These are phyloP conservation scores for Favolaschia claudopus DNA, from an alignment of 768 basidiomycete genomes.

Conservation along the genomic window DNA sequence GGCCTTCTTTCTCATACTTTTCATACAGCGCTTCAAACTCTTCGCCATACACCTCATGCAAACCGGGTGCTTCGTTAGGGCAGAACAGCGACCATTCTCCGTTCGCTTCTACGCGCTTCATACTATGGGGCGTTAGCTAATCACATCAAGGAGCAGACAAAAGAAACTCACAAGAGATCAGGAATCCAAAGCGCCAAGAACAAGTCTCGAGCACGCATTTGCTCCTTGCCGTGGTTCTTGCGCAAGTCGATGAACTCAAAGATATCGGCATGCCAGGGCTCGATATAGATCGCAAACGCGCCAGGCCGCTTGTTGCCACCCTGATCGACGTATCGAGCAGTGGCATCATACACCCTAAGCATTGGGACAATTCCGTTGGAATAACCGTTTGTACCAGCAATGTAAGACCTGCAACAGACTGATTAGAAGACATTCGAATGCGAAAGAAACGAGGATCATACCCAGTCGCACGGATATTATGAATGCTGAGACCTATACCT, in stretches of 20 bases:
- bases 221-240: slow-evolving; percentile 99
- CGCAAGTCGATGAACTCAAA: slow-evolving; percentile 98
- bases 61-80: slow-evolving; percentile 92
- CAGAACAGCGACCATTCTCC: slow-evolving; percentile 97
- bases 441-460: slow-evolving; percentile 44
- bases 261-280: slow-evolving; percentile 98
- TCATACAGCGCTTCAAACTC: slow-evolving; percentile 90
- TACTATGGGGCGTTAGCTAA: slow-evolving; percentile 53
- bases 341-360: slow-evolving; percentile 97
- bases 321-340: slow-evolving; percentile 98
- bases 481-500: slow-evolving; percentile 95
- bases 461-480: slow-evolving; percentile 96
- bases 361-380: slow-evolving; percentile 99
- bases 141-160: background rate
- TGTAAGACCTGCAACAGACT: slow-evolving; percentile 79
- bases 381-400: slow-evolving; percentile 98
- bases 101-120: slow-evolving; percentile 94
- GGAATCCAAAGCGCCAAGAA: slow-evolving; percentile 99
- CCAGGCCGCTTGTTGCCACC: slow-evolving; percentile 99
- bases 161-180: slow-evolving; percentile 85
- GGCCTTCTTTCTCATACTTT: slow-evolving; percentile 92
- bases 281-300: slow-evolving; percentile 98
- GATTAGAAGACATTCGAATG: background rate
- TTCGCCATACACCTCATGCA: slow-evolving; percentile 87
- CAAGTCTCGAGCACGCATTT: slow-evolving; percentile 95